Conservation (phyloP, 306 rosid species). For the Carpinus viminea region DNA sequence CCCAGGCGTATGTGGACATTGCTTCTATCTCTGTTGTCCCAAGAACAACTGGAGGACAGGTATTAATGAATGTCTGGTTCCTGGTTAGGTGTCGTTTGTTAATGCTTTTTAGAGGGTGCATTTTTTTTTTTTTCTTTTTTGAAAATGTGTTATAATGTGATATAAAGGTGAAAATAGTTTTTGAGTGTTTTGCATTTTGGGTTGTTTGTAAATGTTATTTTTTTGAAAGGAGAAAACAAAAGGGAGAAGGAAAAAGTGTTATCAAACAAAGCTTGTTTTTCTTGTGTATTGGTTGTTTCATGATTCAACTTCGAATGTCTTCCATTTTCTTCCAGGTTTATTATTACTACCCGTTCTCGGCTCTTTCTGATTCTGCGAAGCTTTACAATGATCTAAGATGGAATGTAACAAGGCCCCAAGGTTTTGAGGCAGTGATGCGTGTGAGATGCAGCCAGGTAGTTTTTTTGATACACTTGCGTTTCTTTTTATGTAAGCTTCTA, state of each 20-base stretch:
- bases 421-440: slow-evolving; percentile 98
- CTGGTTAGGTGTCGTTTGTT: not conserved
- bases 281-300: not conserved
- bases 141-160: too few relatives aligned
- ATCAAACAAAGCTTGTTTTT: not conserved
- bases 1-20: slow-evolving; percentile 83
- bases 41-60: slow-evolving; percentile 99
- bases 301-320: not conserved
- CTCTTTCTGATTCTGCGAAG: slow-evolving; percentile 89
- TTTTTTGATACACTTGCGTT: slow-evolving; percentile 6
- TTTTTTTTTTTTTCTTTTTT: too few relatives aligned
- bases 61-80: slow-evolving; percentile 24
- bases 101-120: too few relatives aligned
- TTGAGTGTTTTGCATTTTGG: too few relatives aligned
- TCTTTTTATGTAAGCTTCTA: not conserved
- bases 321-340: slow-evolving; percentile 61
- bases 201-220: too few relatives aligned
- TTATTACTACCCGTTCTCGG: slow-evolving; percentile 94
- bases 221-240: too few relatives aligned
- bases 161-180: too few relatives aligned
- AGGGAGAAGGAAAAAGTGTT: too few relatives aligned
- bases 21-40: slow-evolving; percentile 90
- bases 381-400: slow-evolving; percentile 98
- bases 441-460: slow-evolving; percentile 98
- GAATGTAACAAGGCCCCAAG: slow-evolving; percentile 97